Conservation (phyloP, 805 yeast genomes). For the Wickerhamiella brachini region DNA sequence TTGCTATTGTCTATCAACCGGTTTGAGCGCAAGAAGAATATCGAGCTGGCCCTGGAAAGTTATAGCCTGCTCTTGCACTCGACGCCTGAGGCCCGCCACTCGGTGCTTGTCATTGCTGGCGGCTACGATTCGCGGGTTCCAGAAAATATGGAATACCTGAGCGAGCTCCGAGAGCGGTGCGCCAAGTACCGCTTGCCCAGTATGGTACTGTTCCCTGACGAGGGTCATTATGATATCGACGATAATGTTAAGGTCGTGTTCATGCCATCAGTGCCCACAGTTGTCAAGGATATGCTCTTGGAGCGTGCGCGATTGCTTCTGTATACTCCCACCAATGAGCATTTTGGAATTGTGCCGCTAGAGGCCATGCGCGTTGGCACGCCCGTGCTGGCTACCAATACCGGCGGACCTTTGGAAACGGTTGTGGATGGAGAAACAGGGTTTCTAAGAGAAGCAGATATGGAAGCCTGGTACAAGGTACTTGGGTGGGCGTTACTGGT, state of each 20-base stretch:
- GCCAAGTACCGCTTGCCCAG: slow-evolving; percentile 32
- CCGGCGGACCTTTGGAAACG: slow-evolving; percentile 91
- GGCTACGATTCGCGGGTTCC: slow-evolving; percentile 69
- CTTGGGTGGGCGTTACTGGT: slow-evolving; percentile 19
- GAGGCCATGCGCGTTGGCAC: slow-evolving; percentile 82
- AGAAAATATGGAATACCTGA: slow-evolving; percentile 64
- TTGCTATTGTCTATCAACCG: slow-evolving; percentile 70
- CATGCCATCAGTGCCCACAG: slow-evolving; percentile 63
- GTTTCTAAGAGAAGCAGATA: slow-evolving; percentile 25
- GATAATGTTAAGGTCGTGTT: slow-evolving; percentile 42
- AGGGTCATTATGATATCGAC: slow-evolving; percentile 6
- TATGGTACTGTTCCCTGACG: slow-evolving; percentile 28
- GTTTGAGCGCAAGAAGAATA: slow-evolving; percentile 75
- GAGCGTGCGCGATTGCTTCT: slow-evolving; percentile 44
- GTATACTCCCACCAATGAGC: slow-evolving; percentile 87
- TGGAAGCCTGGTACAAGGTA: slow-evolving; percentile 25
- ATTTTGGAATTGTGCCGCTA: slow-evolving; percentile 94
- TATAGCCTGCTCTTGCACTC: slow-evolving; percentile 34
- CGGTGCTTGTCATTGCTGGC: slow-evolving; percentile 62
- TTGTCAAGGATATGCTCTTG: slow-evolving; percentile 50
- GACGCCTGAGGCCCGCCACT: slow-evolving; percentile 18
- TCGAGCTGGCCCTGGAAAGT: slow-evolving; percentile 62
- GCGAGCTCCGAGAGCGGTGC: slow-evolving; percentile 42
- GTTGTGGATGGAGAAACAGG: slow-evolving; percentile 32
- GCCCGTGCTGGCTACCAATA: slow-evolving; percentile 73